A percentile compares a stretch with the other conserved stretches of the same genome.
phyloP scores from a whole-genome alignment of 129 eudicot species.

The Centrapalus pauciflorus region DNA sequence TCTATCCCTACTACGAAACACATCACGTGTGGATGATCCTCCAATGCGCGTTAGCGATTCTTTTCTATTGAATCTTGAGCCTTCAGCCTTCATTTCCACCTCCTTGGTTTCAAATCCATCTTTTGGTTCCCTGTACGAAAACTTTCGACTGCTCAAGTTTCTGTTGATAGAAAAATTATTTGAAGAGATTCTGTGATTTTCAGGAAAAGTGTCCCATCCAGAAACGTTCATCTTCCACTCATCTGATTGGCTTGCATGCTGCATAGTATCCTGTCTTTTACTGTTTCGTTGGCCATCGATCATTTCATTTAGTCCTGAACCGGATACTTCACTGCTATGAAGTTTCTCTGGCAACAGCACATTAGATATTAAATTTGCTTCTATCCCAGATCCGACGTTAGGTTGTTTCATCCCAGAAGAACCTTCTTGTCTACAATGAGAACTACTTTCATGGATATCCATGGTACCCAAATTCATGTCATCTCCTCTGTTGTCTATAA shows the following conservation, averaged over 20 bases:
- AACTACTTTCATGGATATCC: neutral
- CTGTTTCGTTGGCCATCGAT: too few species aligned
- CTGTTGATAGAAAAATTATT: neutral
- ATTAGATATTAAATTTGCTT: slow-evolving; percentile 20
- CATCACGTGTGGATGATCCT: slow-evolving; percentile 11
- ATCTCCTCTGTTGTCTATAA: neutral
- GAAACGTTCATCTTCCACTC: slow-evolving; percentile 34
- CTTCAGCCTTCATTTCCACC: slow-evolving; percentile 17
- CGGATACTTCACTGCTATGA: slow-evolving; percentile 21
- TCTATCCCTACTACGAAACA: slow-evolving; percentile 13
- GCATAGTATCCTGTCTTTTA: neutral
- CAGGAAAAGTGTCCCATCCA: slow-evolving; percentile 13
- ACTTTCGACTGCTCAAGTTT: slow-evolving; percentile 6
- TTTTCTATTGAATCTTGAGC: slow-evolving; percentile 21
- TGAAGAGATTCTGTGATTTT: slow-evolving; percentile 15
- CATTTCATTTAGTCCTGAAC: slow-evolving; percentile 7
- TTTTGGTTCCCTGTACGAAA: neutral
- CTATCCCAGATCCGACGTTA: slow-evolving; percentile 5
- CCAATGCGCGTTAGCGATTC: slow-evolving; percentile 8
- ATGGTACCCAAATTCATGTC: neutral
- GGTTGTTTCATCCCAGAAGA: slow-evolving; percentile 10
- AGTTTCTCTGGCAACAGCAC: slow-evolving; percentile 23
- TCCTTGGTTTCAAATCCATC: slow-evolving; percentile 11
- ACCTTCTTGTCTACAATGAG: neutral
- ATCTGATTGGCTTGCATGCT: slow-evolving; percentile 24